Percentiles rank a stretch among this genome's conserved stretches.
Evolutionary conservation across 116 monocot species (phyloP).

Genomic region (Dioscorea cayenensis): DNA sequence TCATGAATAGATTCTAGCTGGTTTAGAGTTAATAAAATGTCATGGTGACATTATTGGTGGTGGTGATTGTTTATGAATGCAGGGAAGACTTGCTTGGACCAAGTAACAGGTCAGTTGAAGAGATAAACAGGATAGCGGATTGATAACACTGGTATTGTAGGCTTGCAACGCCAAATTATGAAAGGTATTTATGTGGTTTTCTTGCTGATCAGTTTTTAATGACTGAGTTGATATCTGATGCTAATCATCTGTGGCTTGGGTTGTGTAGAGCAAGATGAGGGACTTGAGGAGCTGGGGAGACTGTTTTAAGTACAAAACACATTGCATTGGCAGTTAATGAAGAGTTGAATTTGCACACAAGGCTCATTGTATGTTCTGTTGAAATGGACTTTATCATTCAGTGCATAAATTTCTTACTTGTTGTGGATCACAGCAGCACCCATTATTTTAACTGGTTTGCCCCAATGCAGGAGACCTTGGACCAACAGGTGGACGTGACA

Average conservation of each 20-base stretch:
- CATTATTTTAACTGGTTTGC: background rate
- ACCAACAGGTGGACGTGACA: constrained; percentile 54
- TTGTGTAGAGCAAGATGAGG: constrained; percentile 66
- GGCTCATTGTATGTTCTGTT: constrained; percentile 41
- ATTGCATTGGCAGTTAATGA: constrained; percentile 76
- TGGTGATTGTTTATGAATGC: constrained; percentile 6
- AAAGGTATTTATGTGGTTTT: constrained; percentile 31
- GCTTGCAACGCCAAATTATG: constrained; percentile 53
- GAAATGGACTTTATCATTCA: background rate
- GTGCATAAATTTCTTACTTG: background rate
- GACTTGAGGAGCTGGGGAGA: constrained; percentile 61
- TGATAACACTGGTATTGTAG: constrained; percentile 42
- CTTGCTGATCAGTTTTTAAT: background rate
- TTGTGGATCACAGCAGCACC: background rate
- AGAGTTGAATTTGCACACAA: constrained; percentile 62
- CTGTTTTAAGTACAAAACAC: constrained; percentile 74
- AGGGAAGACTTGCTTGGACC: constrained; percentile 80
- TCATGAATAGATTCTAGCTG: background rate
- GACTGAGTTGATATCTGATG: background rate
- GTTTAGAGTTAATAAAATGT: background rate
- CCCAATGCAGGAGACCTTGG: constrained; percentile 51
- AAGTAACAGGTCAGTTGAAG: constrained; percentile 25
- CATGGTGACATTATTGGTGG: background rate
- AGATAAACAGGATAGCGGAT: constrained; percentile 26
- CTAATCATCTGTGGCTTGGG: background rate